Conservation (phyloP, 2,329 filamentous ascomycete species). For the Xylariomycetidae sp. region DNA sequence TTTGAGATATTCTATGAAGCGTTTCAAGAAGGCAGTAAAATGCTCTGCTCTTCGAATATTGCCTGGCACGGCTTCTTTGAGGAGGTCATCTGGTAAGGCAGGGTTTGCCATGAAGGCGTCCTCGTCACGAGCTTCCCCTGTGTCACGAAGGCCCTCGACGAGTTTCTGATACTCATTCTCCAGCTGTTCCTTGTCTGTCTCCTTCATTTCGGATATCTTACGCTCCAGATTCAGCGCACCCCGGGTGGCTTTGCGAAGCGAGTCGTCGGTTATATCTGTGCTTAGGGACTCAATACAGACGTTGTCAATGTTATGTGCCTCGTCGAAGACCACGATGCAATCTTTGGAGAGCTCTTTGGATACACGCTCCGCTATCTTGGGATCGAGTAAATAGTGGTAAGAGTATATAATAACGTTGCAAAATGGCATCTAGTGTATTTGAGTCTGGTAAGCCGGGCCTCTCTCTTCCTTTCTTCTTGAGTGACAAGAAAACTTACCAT, state of each 20-base stretch:
- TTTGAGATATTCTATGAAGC: conserved; percentile 97
- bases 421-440: conserved; percentile 72
- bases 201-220: conserved; percentile 90
- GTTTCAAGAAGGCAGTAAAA: conserved; percentile 88
- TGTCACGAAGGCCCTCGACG: conserved; percentile 83
- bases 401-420: conserved; percentile 99
- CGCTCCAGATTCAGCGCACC: conserved; percentile 87
- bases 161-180: conserved; percentile 95
- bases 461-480: too few relatives aligned
- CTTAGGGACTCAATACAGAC: conserved; percentile 97
- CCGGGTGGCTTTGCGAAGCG: conserved; percentile 80
- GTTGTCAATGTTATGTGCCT: conserved; percentile 99
- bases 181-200: conserved; percentile 89
- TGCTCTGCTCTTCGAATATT: conserved; percentile 96
- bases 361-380: conserved; percentile 93
- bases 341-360: conserved; percentile 96
- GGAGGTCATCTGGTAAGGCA: conserved; percentile 84
- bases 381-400: conserved; percentile 95
- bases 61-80: conserved; percentile 93
- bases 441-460: too few relatives aligned
- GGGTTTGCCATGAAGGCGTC: conserved; percentile 98
- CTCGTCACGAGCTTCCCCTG: conserved; percentile 85
- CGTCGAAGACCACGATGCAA: conserved; percentile 97
- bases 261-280: conserved; percentile 95
- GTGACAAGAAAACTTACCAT: conserved; percentile 74